phyloP scores from a whole-genome alignment of 805 yeast species.

The Barnettozyma pratensis region DNA sequence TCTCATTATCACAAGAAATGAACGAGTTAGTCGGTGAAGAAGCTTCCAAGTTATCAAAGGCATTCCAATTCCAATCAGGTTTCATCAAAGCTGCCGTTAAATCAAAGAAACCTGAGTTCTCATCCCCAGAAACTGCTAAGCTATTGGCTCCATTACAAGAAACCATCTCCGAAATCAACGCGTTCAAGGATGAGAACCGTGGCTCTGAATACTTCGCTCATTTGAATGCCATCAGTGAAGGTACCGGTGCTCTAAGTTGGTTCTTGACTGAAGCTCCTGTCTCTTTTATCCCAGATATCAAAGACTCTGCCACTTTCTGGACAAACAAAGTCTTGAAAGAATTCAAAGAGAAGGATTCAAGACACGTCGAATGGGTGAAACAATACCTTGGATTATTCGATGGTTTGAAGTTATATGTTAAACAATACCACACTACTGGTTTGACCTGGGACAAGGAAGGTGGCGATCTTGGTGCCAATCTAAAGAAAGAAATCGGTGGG shows the following conservation, averaged over 20 bases:
- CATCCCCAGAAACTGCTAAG: conserved; percentile 48
- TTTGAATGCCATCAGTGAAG: conserved; percentile 82
- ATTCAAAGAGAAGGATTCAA: conserved; percentile 62
- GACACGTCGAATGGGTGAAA: conserved; percentile 80
- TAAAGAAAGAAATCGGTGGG: background rate
- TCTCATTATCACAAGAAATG: conserved; percentile 43
- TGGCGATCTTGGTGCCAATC: conserved; percentile 21
- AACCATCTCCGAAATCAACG: conserved; percentile 50
- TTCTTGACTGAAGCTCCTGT: conserved; percentile 72
- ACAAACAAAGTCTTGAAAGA: conserved; percentile 86
- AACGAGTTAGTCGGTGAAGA: conserved; percentile 56
- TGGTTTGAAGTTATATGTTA: conserved; percentile 65
- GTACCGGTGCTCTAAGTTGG: conserved; percentile 91
- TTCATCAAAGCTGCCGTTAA: conserved; percentile 55
- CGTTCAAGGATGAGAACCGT: conserved; percentile 72
- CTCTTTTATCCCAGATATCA: conserved; percentile 71
- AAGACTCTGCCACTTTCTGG: conserved; percentile 93
- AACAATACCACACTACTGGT: conserved; percentile 80
- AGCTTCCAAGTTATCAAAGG: conserved; percentile 42
- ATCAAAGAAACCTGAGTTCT: conserved; percentile 59
- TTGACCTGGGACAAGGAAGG: conserved; percentile 59
- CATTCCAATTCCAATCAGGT: conserved; percentile 52
- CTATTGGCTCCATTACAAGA: conserved; percentile 67
- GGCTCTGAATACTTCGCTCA: conserved; percentile 60
- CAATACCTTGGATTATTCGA: conserved; percentile 58